Evolutionary conservation across 768 basidiomycete species (phyloP).

Genomic region (Russula earlei): DNA sequence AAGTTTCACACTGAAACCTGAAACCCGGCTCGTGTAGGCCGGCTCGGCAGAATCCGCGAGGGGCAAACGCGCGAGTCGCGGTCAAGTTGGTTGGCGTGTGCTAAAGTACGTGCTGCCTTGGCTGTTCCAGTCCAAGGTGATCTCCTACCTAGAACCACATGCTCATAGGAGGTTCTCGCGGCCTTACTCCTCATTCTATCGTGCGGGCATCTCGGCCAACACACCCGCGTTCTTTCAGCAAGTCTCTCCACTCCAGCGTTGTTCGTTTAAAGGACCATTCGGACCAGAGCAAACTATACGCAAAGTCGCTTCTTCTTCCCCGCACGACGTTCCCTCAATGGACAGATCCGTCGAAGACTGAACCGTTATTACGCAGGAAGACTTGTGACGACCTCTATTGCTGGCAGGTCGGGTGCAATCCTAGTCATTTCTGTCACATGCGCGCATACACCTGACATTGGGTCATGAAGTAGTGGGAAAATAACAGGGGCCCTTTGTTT

Average conservation of each 20-base stretch:
- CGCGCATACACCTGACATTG: neutral
- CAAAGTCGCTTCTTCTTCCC: slow-evolving; percentile 68
- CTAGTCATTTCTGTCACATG: neutral
- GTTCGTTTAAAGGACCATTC: neutral
- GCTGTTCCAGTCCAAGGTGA: neutral
- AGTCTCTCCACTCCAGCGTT: neutral
- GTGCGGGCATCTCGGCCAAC: neutral
- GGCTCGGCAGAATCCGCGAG: no score
- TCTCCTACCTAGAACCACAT: neutral
- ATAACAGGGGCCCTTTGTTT: slow-evolving; percentile 59
- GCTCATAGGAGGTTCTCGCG: neutral
- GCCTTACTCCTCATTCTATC: neutral
- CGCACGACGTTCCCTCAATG: slow-evolving; percentile 73
- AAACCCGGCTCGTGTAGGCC: no score
- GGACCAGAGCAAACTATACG: slow-evolving; percentile 32
- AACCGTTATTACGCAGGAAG: slow-evolving; percentile 45
- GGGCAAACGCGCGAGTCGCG: no score
- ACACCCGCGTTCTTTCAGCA: neutral
- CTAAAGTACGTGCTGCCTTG: neutral
- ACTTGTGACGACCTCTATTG: slow-evolving; percentile 69
- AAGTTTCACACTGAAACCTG: no score
- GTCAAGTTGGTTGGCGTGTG: no score
- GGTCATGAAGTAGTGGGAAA: slow-evolving; percentile 42
- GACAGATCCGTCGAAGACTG: slow-evolving; percentile 53
- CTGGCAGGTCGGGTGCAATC: slow-evolving; percentile 54